Evolutionary conservation across 306 rosid species (phyloP), one percentile per base, ranked within the genome.

Genomic region (Gastrolobium bilobum): DNA sequence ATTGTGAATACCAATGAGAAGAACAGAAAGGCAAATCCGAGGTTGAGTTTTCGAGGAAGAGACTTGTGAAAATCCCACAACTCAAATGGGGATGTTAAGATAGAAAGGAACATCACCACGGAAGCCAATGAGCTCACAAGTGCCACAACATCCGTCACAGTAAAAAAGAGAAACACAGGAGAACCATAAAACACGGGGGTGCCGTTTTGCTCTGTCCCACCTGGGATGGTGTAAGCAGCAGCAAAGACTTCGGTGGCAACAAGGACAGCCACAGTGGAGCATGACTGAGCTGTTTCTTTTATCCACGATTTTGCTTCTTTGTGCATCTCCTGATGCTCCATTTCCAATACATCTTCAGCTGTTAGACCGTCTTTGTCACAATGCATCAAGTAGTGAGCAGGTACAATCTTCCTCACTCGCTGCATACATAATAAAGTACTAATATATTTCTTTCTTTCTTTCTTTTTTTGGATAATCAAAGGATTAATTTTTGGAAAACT

Each of bases 371-470:
- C 78, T 43, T 73, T 42, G 57, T 58, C 78, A 31, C 78, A 73
- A 37, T 73, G 78, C 78, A 57, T 42, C 33, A 58, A 30, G 15
- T 42, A 73, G 15, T 73, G 68, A 4, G 57, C 3, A n/a, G 84
- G 86, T 3, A 81, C 1, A 0, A 78, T 20, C 47, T 46, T 6
- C 34, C 29, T 48, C 47, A 87, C 83, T 30, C 68, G 67, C 90
- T 87, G 84, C 74, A 34, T 1, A 6, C 47, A 61, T 37, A n/a
- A n/a, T n/a, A n/a, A n/a, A n/a, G n/a, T n/a, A n/a, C n/a, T n/a
- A n/a, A n/a, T n/a, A n/a, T n/a, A n/a, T n/a, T n/a, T n/a, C n/a
- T n/a, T n/a, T n/a, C n/a, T n/a, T n/a, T n/a, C n/a, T n/a, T n/a
- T n/a, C n/a, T n/a, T n/a, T n/a, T n/a, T n/a, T n/a, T n/a, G n/a